These are phyloP conservation scores for Pouteria glomerata DNA, from an alignment of 148 eudicot species.

Conservation along the genomic window DNA sequence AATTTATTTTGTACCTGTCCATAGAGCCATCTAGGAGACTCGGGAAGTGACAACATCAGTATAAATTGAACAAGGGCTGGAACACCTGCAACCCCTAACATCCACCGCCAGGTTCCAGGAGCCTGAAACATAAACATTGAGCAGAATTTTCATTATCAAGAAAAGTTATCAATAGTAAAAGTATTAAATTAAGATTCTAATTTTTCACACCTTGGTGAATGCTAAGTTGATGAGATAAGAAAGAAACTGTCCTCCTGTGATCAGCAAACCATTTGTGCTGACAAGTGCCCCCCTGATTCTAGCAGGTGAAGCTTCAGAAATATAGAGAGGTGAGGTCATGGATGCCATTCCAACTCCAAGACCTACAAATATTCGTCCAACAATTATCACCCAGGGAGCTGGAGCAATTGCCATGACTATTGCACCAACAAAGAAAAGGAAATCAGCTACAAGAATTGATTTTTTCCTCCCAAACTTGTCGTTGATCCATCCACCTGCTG, in stretches of 20 bases:
- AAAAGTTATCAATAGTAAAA: not conserved
- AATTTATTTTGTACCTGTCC: too few species aligned
- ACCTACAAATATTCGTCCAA: constrained; percentile 63
- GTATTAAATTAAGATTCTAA: not conserved
- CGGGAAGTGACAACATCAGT: constrained; percentile 66
- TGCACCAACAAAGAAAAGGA: constrained; percentile 59
- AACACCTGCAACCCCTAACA: constrained; percentile 78
- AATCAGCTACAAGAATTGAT: constrained; percentile 55
- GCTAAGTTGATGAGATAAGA: constrained; percentile 61
- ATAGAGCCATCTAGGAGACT: constrained; percentile 87
- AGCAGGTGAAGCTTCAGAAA: constrained; percentile 76
- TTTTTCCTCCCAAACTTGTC: constrained; percentile 53
- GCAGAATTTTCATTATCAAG: not conserved
- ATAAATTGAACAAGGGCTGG: constrained; percentile 60
- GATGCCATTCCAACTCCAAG: constrained; percentile 87
- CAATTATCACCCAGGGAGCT: constrained; percentile 52
- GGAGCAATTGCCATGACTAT: constrained; percentile 53
- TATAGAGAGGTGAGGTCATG: constrained; percentile 77
- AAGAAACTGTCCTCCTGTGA: constrained; percentile 63
- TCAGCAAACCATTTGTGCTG: constrained; percentile 64
- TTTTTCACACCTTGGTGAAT: constrained; percentile 44
- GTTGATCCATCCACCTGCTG: constrained; percentile 55
- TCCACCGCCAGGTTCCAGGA: constrained; percentile 78
- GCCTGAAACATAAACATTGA: constrained; percentile 21
- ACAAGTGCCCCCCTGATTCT: constrained; percentile 67